Evolutionary conservation across 805 yeast species (phyloP).

Genomic region (Ascoidea tarda): DNA sequence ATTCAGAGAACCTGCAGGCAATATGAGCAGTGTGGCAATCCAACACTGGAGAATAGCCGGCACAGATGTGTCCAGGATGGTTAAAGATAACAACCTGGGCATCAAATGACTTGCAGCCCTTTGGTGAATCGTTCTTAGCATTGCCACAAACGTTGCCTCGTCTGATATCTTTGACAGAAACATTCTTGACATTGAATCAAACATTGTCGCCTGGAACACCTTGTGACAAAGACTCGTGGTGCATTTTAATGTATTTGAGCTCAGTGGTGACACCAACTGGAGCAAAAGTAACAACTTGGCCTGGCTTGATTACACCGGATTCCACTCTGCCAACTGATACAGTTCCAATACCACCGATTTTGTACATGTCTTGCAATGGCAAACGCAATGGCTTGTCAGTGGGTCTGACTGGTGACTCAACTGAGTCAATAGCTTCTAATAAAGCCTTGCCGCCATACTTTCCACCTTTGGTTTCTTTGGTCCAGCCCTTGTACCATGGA

Average conservation of each 20-base stretch:
- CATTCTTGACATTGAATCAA: conserved; percentile 85
- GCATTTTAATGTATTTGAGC: conserved; percentile 83
- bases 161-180: conserved; percentile 77
- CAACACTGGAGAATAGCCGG: conserved; percentile 85
- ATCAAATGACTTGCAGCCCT: conserved; percentile 65
- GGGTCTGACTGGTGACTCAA: conserved; percentile 72
- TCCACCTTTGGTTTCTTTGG: conserved; percentile 64
- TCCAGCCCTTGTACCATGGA: conserved; percentile 85
- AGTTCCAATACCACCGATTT: conserved; percentile 86
- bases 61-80: conserved; percentile 86
- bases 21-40: conserved; percentile 90
- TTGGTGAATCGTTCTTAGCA: conserved; percentile 81
- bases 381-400: conserved; percentile 79
- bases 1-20: conserved; percentile 76
- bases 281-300: conserved; percentile 81
- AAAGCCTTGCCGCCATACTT: conserved; percentile 66
- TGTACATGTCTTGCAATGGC: conserved; percentile 85
- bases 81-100: conserved; percentile 80
- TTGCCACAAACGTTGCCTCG: conserved; percentile 91
- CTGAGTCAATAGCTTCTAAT: conserved; percentile 73
- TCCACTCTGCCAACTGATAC: conserved; percentile 93
- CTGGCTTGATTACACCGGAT: conserved; percentile 85
- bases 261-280: conserved; percentile 86
- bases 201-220: conserved; percentile 89
- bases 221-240: conserved; percentile 65